Conservation (phyloP, 2,329 filamentous ascomycete species). For the Aspergillus niger region DNA sequence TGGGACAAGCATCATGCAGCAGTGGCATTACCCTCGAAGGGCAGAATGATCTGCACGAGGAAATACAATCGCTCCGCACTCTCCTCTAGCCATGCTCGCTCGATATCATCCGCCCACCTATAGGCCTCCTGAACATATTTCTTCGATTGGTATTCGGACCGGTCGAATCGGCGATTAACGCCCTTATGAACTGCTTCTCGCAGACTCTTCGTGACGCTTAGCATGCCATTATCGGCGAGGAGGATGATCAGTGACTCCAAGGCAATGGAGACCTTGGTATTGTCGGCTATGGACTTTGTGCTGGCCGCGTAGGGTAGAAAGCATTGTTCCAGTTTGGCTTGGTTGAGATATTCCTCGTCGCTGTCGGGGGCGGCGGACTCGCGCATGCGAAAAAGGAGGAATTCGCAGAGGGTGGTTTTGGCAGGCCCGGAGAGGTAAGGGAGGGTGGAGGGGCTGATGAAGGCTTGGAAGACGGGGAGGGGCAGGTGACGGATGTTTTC, state of each 20-base stretch:
- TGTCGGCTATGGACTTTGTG: constrained; percentile 63
- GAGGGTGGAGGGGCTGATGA: constrained; percentile 49
- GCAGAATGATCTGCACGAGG: constrained; percentile 37
- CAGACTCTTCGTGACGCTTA: constrained; percentile 41
- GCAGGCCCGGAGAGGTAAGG: constrained; percentile 40
- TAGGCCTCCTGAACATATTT: constrained; percentile 38
- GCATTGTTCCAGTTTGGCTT: constrained; percentile 56
- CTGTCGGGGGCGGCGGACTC: constrained; percentile 43
- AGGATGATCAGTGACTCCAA: constrained; percentile 66
- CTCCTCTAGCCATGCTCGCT: constrained; percentile 43
- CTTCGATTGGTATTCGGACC: constrained; percentile 48
- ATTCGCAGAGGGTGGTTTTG: constrained; percentile 56
- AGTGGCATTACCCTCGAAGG: constrained; percentile 5
- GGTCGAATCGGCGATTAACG: constrained; percentile 52
- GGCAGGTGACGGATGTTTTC: constrained; percentile 51
- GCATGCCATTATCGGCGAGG: constrained; percentile 41
- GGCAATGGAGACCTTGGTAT: constrained; percentile 70
- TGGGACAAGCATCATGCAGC: neutral
- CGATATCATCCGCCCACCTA: constrained; percentile 31
- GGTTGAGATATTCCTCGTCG: constrained; percentile 49
- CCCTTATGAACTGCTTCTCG: constrained; percentile 54
- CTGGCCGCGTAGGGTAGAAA: constrained; percentile 69
- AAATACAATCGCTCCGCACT: constrained; percentile 44
- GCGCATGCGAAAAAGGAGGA: constrained; percentile 54
- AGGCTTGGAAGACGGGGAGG: constrained; percentile 49